These are phyloP conservation scores for Elsinoe necatrix DNA, from an alignment of 2,329 filamentous ascomycete genomes.

Conservation along the genomic window DNA sequence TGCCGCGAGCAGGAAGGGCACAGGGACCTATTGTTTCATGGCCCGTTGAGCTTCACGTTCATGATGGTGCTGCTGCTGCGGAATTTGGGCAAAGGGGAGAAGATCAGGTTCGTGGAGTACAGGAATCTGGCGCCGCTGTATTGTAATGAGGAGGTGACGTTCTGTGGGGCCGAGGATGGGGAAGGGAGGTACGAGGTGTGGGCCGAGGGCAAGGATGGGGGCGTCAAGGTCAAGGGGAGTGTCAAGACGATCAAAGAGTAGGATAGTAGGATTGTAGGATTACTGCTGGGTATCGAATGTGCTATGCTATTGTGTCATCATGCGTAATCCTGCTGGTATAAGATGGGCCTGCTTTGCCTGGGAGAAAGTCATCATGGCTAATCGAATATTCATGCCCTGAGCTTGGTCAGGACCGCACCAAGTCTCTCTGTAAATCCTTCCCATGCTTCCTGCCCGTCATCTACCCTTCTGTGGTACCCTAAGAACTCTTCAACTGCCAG, in stretches of 20 bases:
- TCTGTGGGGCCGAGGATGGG: constrained; percentile 54
- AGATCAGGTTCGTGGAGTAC: constrained; percentile 59
- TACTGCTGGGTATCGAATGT: background rate
- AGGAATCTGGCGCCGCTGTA: constrained; percentile 76
- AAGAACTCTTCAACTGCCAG: constrained; percentile 56
- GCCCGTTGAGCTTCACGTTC: constrained; percentile 69
- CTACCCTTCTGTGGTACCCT: constrained; percentile 51
- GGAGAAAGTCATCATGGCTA: no score
- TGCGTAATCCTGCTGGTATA: no score
- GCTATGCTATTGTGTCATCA: background rate
- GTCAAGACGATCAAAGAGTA: constrained; percentile 23
- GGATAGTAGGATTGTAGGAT: background rate
- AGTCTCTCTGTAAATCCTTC: constrained; percentile 47
- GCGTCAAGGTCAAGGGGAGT: constrained; percentile 39
- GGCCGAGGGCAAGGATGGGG: constrained; percentile 35
- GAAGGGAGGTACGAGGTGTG: constrained; percentile 34
- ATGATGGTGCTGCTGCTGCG: constrained; percentile 60
- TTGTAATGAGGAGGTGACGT: constrained; percentile 58
- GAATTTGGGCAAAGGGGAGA: constrained; percentile 38
- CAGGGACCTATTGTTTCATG: constrained; percentile 70
- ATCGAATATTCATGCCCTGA: constrained; percentile 3
- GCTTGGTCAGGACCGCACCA: constrained; percentile 40
- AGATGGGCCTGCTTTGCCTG: no score
- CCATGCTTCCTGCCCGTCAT: constrained; percentile 35
- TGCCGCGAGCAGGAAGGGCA: constrained; percentile 65